Conservation (phyloP, 1,284 basidiomycete genomes). For the Microbotryomycetes sp. region DNA sequence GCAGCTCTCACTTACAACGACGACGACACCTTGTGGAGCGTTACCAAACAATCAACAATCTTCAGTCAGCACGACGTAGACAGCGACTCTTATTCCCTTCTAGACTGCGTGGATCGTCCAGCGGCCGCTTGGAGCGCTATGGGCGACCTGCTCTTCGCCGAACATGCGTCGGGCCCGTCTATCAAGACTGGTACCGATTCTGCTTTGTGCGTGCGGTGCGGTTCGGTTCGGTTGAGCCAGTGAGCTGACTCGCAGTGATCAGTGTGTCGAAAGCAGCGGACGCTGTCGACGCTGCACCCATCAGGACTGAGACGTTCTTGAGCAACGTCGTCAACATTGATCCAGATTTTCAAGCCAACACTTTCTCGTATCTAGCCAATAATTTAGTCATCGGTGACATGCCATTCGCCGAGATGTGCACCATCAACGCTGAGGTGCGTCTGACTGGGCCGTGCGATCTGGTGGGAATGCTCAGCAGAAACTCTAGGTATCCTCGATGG, state of each 20-base stretch:
- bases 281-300: conserved; percentile 12
- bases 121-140: conserved; percentile 38
- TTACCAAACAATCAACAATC: conserved; percentile 12
- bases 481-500: background rate
- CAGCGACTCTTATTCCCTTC: conserved; percentile 24
- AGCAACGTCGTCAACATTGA: conserved; percentile 14
- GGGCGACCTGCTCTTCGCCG: conserved; percentile 44
- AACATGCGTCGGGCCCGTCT: conserved; percentile 40
- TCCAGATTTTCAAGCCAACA: conserved; percentile 18
- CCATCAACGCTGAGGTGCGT: conserved; percentile 16
- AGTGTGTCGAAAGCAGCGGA: background rate
- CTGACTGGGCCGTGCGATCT: background rate
- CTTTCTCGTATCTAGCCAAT: conserved; percentile 25
- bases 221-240: background rate
- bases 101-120: conserved; percentile 23
- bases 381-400: conserved; percentile 9
- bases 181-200: background rate
- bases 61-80: conserved; percentile 25
- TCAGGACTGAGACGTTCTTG: conserved; percentile 7
- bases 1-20: conserved; percentile 29
- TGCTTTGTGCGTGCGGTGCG: background rate
- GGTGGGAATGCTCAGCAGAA: background rate
- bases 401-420: conserved; percentile 19
- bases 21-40: conserved; percentile 28
- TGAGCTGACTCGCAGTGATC: background rate